Conservation (phyloP, 169 alveolate species). For the Miamiensis avidus region DNA sequence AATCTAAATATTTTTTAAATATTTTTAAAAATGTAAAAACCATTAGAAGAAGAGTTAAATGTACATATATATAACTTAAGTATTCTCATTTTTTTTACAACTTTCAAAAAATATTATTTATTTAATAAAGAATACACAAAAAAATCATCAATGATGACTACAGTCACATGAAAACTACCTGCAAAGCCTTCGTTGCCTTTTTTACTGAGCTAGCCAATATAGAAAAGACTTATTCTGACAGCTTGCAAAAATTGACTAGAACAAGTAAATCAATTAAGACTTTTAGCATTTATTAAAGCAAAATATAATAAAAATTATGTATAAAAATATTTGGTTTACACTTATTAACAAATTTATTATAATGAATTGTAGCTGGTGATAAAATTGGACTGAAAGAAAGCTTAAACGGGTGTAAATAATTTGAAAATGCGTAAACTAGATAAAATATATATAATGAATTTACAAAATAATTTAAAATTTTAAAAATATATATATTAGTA, state of each 20-base stretch:
- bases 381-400: constrained; percentile 18
- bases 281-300: not conserved
- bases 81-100: too few species aligned
- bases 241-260: constrained; percentile 6
- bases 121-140: not conserved
- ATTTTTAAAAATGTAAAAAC: too few species aligned
- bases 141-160: constrained; percentile 14
- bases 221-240: constrained; percentile 6
- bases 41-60: too few species aligned
- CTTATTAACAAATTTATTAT: not conserved
- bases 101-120: too few species aligned
- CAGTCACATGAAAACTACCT: constrained; percentile 5
- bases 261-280: not conserved
- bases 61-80: too few species aligned
- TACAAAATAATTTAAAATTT: not conserved
- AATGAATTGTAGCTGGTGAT: constrained; percentile 5
- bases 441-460: not conserved
- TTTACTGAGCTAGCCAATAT: constrained; percentile 7
- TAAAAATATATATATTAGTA: not conserved
- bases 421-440: constrained; percentile 14
- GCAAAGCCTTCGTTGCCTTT: constrained; percentile 24
- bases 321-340: not conserved
- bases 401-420: constrained; percentile 8
- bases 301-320: too few species aligned
- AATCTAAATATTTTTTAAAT: too few species aligned